Evolutionary conservation across 257 asterid genomes (phyloP).

Genomic region (Apocynum venetum): DNA sequence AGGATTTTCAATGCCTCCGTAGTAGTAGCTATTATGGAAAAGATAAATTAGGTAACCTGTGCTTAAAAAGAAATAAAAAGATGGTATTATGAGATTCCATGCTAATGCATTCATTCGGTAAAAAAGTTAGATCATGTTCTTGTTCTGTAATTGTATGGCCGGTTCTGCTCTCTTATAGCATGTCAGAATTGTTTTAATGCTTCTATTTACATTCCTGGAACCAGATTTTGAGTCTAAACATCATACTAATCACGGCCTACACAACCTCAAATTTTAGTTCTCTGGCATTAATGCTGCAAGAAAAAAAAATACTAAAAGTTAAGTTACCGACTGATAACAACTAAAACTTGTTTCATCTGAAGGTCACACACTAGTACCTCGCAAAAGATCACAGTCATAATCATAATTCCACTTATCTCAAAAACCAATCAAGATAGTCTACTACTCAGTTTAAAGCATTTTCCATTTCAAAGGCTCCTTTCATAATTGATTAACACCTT

Average conservation of each 20-base stretch:
- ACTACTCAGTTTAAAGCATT: neutral
- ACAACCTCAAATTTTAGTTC: neutral
- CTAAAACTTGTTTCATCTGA: neutral
- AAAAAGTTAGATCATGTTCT: neutral
- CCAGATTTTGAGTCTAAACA: neutral
- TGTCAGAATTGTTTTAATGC: neutral
- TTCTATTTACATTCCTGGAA: neutral
- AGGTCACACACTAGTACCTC: neutral
- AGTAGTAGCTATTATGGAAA: neutral
- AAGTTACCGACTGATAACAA: neutral
- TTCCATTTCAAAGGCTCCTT: neutral
- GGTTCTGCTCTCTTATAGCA: neutral
- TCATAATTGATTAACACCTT: neutral
- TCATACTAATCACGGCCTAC: neutral
- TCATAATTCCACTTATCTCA: neutral
- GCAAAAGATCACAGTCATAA: neutral
- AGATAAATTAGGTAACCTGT: neutral
- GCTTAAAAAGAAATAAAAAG: neutral
- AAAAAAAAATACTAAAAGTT: neutral
- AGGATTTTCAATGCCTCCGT: neutral
- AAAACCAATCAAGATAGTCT: conserved; percentile 2
- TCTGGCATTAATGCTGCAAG: neutral
- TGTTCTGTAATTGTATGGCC: neutral
- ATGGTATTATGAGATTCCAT: neutral
- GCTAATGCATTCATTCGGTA: neutral